A percentile compares a stretch with the other conserved stretches of the same genome.
Evolutionary conservation across 768 basidiomycete species (phyloP).

Genomic region (Basidioascus undulatus): DNA sequence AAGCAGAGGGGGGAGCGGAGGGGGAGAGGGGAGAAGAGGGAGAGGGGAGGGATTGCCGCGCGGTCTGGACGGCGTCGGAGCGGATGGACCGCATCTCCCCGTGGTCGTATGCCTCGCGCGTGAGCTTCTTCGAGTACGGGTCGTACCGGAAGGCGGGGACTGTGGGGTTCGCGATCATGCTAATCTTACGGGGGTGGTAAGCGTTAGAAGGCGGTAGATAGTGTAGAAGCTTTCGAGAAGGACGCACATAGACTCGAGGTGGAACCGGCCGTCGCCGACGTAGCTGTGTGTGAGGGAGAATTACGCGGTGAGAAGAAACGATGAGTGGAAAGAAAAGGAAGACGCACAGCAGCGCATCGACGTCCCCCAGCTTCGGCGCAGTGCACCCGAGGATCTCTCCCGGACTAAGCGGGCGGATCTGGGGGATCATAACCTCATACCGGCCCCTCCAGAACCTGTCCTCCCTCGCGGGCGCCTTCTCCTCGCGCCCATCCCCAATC

Average conservation of each 20-base stretch:
- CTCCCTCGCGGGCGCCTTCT: slow-evolving; percentile 1
- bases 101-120: slow-evolving; percentile 75
- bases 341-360: slow-evolving; percentile 75
- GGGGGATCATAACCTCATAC: slow-evolving; percentile 55
- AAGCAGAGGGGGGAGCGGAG: neutral
- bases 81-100: slow-evolving; percentile 56
- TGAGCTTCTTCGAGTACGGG: slow-evolving; percentile 92
- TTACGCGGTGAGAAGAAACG: neutral
- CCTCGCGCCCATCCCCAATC: slow-evolving; percentile 4
- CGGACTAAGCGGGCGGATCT: slow-evolving; percentile 76
- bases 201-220: no score
- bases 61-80: slow-evolving; percentile 47
- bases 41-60: slow-evolving; percentile 35
- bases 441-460: slow-evolving; percentile 28
- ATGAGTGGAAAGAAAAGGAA: neutral
- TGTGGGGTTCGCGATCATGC: slow-evolving; percentile 95
- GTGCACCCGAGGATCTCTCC: slow-evolving; percentile 96
- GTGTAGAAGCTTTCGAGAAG: no score
- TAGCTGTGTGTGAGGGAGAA: slow-evolving; percentile 30
- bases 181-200: no score
- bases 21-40: neutral
- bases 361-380: slow-evolving; percentile 48
- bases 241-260: slow-evolving; percentile 92
- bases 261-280: slow-evolving; percentile 92
- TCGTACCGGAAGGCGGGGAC: slow-evolving; percentile 95